These are phyloP conservation scores for Oxalis stricta DNA, from an alignment of 441 rosid genomes.

Conservation along the genomic window DNA sequence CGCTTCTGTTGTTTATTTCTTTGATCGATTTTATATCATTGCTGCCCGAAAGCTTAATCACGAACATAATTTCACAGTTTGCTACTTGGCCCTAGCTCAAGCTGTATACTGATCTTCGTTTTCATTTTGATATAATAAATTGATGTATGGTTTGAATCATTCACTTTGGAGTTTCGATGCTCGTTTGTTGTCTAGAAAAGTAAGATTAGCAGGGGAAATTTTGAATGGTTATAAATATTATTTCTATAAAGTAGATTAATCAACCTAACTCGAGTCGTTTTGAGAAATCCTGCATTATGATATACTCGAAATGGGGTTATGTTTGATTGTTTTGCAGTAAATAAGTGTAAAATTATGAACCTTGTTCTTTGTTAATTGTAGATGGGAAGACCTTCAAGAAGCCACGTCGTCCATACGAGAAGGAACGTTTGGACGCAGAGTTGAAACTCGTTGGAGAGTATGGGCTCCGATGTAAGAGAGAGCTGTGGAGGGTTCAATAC, in stretches of 20 bases:
- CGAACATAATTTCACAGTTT: too few relatives aligned
- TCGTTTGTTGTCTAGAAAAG: neutral
- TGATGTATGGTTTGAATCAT: too few relatives aligned
- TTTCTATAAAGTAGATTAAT: neutral
- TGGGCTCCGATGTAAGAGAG: slow-evolving; percentile 76
- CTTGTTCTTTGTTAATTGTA: slow-evolving; percentile 5
- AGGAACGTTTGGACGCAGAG: slow-evolving; percentile 81
- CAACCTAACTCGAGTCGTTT: neutral
- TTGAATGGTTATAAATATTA: neutral
- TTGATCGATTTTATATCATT: too few relatives aligned
- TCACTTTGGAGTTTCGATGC: too few relatives aligned
- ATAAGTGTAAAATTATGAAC: neutral
- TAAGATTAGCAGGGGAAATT: neutral
- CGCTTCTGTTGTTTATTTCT: too few relatives aligned
- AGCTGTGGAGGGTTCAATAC: slow-evolving; percentile 88
- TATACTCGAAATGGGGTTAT: too few relatives aligned
- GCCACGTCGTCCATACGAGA: slow-evolving; percentile 86
- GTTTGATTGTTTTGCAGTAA: neutral
- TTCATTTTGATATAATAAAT: too few relatives aligned
- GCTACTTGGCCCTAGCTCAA: too few relatives aligned
- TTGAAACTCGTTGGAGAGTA: slow-evolving; percentile 69
- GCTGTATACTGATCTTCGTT: too few relatives aligned
- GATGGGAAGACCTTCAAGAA: slow-evolving; percentile 95
- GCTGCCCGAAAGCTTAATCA: too few relatives aligned
- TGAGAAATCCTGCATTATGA: too few relatives aligned